Evolutionary conservation across 306 rosid genomes (phyloP).

Genomic region (Boehmeria nivea): DNA sequence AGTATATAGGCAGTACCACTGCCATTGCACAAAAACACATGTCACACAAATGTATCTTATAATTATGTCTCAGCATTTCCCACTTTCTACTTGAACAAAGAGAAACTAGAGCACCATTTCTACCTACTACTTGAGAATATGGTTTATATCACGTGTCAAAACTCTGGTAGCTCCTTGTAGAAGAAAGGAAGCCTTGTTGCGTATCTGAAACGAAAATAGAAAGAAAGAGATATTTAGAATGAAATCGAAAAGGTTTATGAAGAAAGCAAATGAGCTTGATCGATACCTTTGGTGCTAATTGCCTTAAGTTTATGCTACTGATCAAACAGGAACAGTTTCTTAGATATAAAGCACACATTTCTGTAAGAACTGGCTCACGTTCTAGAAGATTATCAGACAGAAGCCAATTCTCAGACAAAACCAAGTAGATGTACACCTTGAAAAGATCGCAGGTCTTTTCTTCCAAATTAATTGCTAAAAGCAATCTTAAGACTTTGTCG

Average conservation of each 20-base stretch:
- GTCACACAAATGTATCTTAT: too few relatives aligned
- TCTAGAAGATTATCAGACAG: conserved; percentile 33
- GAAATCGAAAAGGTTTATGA: background rate
- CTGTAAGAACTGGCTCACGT: conserved; percentile 39
- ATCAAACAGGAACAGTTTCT: conserved; percentile 67
- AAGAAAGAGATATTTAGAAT: conserved; percentile 1
- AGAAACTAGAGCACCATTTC: too few relatives aligned
- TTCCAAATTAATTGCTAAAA: conserved; percentile 50
- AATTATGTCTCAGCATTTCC: too few relatives aligned
- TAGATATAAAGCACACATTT: conserved; percentile 58
- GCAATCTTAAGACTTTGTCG: conserved; percentile 49
- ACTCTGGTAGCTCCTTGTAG: conserved; percentile 50
- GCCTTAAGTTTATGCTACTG: conserved; percentile 66
- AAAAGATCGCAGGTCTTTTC: conserved; percentile 63
- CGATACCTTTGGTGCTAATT: conserved; percentile 76
- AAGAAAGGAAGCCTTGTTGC: conserved; percentile 73
- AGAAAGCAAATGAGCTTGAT: conserved; percentile 15
- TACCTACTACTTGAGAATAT: too few relatives aligned
- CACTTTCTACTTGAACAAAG: too few relatives aligned
- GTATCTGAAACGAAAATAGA: conserved; percentile 48
- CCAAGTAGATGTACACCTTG: conserved; percentile 66
- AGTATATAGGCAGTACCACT: too few relatives aligned
- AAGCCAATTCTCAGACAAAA: conserved; percentile 78
- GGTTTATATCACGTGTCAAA: too few relatives aligned
- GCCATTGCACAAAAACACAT: too few relatives aligned